Percentiles rank a stretch among this genome's conserved stretches.
Evolutionary conservation across 108 stramenopile genomes (phyloP).

Genomic region (Cyclotella sp.): DNA sequence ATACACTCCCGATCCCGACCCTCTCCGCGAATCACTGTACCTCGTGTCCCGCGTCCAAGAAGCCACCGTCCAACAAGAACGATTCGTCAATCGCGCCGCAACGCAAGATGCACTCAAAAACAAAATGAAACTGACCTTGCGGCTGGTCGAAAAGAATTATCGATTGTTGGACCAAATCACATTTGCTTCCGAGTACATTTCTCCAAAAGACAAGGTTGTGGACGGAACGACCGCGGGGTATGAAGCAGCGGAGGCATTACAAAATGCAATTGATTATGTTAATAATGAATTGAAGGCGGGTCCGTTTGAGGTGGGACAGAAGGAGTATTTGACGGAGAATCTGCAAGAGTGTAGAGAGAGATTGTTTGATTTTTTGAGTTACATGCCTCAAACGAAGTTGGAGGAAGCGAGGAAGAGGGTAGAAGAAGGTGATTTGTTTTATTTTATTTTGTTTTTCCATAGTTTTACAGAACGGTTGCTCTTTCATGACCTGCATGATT

Average conservation of each 20-base stretch:
- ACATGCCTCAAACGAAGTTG: slow-evolving; percentile 60
- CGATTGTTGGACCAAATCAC: slow-evolving; percentile 76
- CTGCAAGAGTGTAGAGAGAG: slow-evolving; percentile 57
- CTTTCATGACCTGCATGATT: neutral
- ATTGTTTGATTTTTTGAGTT: slow-evolving; percentile 63
- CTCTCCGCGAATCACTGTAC: slow-evolving; percentile 69
- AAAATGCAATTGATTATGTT: slow-evolving; percentile 78
- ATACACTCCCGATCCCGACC: slow-evolving; percentile 72
- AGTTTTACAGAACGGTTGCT: neutral
- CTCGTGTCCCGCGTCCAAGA: slow-evolving; percentile 76
- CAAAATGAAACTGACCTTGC: slow-evolving; percentile 75
- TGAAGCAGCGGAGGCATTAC: slow-evolving; percentile 65
- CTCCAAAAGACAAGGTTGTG: slow-evolving; percentile 48
- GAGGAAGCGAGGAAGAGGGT: slow-evolving; percentile 63
- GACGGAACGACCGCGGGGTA: slow-evolving; percentile 64
- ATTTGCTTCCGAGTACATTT: slow-evolving; percentile 49
- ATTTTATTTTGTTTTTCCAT: neutral
- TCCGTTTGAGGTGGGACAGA: slow-evolving; percentile 60
- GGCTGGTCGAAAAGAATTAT: slow-evolving; percentile 70
- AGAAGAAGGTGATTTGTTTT: slow-evolving; percentile 47
- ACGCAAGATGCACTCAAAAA: slow-evolving; percentile 49
- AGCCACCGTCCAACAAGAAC: slow-evolving; percentile 77
- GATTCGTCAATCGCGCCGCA: slow-evolving; percentile 55
- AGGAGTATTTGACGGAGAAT: slow-evolving; percentile 49
- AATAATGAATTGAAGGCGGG: slow-evolving; percentile 28